Base-by-base conservation (phyloP, 768 basidiomycete species). In the Tubosaeta brunneosetosa region DNA sequence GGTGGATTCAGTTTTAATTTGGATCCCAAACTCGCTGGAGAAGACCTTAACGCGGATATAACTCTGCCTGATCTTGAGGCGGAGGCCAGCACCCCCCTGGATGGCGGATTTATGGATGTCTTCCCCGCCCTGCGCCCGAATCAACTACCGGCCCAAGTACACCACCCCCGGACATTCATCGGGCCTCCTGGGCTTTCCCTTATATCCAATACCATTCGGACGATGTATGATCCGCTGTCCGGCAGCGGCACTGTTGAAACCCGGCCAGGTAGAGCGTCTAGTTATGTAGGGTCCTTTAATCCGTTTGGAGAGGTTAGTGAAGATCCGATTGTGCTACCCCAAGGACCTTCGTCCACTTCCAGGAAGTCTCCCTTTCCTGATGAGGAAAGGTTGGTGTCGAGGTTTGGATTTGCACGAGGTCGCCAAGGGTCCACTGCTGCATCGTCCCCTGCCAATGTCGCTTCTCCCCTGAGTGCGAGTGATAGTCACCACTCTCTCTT, bases 1-100 rank as follows among this genome's bases (percentile, higher is more conserved):
- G 76, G 81, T 31, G 83, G 86, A 9, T 94, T 94, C 73, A 91
- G 85, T 66, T 94, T 94, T 72, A 92, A 85, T 68, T 72, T 93
- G 41, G 91, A 91, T 67, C 86, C 87, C 26, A 88, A 84, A 59
- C 73, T 91, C 26, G 86, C 83, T 6, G 77, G 69, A 26, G 71
- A 73, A 25, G 59, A 61, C 25, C 61, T 76, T 29, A 76, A 78
- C 46, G 64, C 64, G 2, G 66, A 72, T 14, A 68, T 78, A 12
- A 61, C 71, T 6, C 66, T 83, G 29, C 71, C 76, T 4, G 80
- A 85, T 42, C 77, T 84, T 44, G 71, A 72, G 26, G 59, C 68
- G 6, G 71, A 71, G 48, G 71, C 80, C 3, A 75, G 64, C 50
- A 73, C 71, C n/a, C 84, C 88, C 29, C 82, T 88, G 70, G 66